Base-by-base conservation (phyloP, 257 asterid species). In the Nicotiana benthamiana region DNA sequence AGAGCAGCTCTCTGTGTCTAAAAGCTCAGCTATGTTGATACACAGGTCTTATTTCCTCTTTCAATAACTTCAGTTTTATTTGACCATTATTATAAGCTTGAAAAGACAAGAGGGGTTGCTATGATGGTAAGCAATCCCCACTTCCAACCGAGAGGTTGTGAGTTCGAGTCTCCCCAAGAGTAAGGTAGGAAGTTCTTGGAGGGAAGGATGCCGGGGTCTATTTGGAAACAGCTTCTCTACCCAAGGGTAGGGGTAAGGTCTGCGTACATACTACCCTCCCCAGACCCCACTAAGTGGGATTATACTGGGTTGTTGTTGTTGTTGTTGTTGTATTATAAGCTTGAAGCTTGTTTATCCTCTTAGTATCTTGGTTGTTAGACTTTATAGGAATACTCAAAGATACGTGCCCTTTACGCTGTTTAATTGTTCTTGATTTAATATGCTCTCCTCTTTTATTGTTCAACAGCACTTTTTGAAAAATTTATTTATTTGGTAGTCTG, bases 31-130 rank as follows among this genome's bases (percentile, higher is more conserved):
- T 80, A 75, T 81, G 79, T 87, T 65, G 72, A 64, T 78, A 36
- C 79, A 74, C 83, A 90, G 98, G 98, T 93, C 59, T 66, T 63
- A 40, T 34, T 74, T 79, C 10, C 32, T 70, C 17, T 48, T n/a
- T 63, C 72, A 27, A 60, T 57, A 57, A 57, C 64, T 59, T 27
- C 40, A 24, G 59, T 60, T 24, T 56, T 67, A n/a, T 75, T 75
- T 75, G 62, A 75, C 2, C 46, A 10, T 18, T 9, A 40, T 46
- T 79, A 15, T 48, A 22, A 40, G 63, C 28, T 9, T 82, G 48
- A 82, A 22, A n/a, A n/a, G n/a, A n/a, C n/a, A n/a, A n/a, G n/a
- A n/a, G n/a, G n/a, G n/a, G n/a, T n/a, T n/a, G n/a, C n/a, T n/a
- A n/a, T n/a, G n/a, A n/a, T n/a, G n/a, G n/a, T n/a, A n/a, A n/a